A percentile compares a stretch with the other conserved stretches of the same genome.
Evolutionary conservation across 2,329 filamentous ascomycete species (phyloP).

Genomic region (Sporothrix sp.): DNA sequence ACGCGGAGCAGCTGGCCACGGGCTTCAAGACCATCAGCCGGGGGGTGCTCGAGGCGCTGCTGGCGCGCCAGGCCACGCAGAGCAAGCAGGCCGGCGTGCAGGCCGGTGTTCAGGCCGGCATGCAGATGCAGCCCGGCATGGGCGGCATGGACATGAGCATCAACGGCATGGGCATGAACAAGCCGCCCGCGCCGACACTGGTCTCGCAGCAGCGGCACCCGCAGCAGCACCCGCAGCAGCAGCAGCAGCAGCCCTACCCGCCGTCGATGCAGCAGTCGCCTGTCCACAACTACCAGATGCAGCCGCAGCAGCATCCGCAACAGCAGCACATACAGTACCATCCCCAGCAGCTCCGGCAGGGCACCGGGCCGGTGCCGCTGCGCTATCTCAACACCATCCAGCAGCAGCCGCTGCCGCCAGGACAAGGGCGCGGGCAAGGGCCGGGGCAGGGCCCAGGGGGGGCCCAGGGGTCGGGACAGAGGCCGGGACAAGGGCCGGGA

Average conservation of each 20-base stretch:
- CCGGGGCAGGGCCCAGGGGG: too few relatives aligned
- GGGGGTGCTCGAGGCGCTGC: constrained; percentile 35
- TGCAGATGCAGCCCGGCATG: too few relatives aligned
- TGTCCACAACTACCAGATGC: constrained; percentile 1
- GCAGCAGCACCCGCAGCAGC: constrained; percentile 19
- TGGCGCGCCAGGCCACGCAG: constrained; percentile 29
- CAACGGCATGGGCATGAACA: background rate
- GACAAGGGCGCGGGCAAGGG: too few relatives aligned
- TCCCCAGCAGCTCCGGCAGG: constrained; percentile 10
- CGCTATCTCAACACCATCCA: constrained; percentile 8
- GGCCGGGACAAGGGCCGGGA: too few relatives aligned
- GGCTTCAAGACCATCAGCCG: constrained; percentile 43
- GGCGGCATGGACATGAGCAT: too few relatives aligned
- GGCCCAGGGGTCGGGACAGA: background rate
- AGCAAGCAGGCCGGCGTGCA: too few relatives aligned
- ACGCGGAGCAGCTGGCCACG: constrained; percentile 42
- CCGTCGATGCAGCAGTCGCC: too few relatives aligned
- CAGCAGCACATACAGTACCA: constrained; percentile 10
- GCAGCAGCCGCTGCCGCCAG: constrained; percentile 1
- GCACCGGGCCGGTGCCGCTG: background rate
- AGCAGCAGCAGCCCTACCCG: constrained; percentile 5
- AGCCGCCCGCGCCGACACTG: constrained; percentile 18
- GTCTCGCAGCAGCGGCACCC: constrained; percentile 25
- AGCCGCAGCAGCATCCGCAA: background rate
- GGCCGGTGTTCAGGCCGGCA: too few relatives aligned